A percentile compares a stretch with the other conserved stretches of the same genome.
Evolutionary conservation across 2,329 filamentous ascomycete genomes (phyloP).

Genomic region (Lasiodiplodia hormozganensis): DNA sequence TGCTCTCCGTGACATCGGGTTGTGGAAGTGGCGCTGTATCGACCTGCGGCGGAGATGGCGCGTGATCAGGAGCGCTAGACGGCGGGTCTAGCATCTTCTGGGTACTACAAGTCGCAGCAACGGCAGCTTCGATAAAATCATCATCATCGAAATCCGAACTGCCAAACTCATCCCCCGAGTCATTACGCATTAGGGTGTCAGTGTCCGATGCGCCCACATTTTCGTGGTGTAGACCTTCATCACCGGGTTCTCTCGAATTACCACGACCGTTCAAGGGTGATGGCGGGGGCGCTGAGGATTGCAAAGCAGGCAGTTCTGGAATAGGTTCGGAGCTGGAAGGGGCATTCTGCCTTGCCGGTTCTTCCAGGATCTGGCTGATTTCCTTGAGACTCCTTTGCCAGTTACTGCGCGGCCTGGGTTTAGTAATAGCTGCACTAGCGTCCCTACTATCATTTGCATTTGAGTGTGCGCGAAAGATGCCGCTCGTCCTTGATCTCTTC

Average conservation of each 20-base stretch:
- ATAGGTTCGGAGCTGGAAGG: constrained; percentile 58
- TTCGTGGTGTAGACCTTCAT: neutral
- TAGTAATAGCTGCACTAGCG: neutral
- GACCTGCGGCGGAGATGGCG: neutral
- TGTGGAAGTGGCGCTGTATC: constrained; percentile 1
- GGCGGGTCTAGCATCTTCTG: neutral
- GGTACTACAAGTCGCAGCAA: neutral
- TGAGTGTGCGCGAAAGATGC: constrained; percentile 42
- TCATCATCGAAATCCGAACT: constrained; percentile 36
- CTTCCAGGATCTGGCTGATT: constrained; percentile 53
- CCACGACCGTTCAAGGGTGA: constrained; percentile 41
- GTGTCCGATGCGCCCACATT: neutral
- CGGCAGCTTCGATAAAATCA: constrained; percentile 29
- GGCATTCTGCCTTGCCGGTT: constrained; percentile 38
- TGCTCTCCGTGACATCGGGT: neutral
- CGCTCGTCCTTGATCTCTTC: constrained; percentile 50
- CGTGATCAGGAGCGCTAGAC: neutral
- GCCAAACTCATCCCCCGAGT: constrained; percentile 32
- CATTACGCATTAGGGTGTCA: neutral
- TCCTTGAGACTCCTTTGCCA: constrained; percentile 47
- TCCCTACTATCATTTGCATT: constrained; percentile 22
- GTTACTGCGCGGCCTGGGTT: constrained; percentile 36
- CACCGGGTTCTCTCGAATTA: neutral
- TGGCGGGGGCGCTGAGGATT: constrained; percentile 2
- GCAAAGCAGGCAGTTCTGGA: constrained; percentile 39